Conservation (phyloP, 495 filamentous ascomycete genomes). For the Rhypophila decipiens region DNA sequence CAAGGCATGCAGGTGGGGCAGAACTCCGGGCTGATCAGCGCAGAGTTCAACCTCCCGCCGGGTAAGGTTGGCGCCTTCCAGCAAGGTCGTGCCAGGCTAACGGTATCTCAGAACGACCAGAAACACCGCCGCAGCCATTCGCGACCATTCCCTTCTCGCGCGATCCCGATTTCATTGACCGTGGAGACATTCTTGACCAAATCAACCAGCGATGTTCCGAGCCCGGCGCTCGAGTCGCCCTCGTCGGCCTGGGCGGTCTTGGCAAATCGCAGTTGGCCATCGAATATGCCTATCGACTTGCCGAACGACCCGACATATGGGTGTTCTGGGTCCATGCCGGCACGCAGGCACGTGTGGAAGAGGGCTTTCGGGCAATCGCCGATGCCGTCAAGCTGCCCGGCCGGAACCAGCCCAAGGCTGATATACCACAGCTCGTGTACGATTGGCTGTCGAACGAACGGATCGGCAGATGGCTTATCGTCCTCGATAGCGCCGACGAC, state of each 20-base stretch:
- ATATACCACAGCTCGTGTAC: neutral
- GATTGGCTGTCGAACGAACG: neutral
- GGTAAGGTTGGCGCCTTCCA: constrained; percentile 18
- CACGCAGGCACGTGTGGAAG: neutral
- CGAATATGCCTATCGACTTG: constrained; percentile 5
- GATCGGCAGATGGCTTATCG: neutral
- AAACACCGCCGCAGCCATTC: constrained; percentile 19
- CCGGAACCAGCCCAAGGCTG: neutral
- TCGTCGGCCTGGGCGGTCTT: constrained; percentile 19
- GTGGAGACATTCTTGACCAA: constrained; percentile 21
- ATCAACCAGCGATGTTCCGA: constrained; percentile 22
- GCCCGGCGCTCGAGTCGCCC: constrained; percentile 10
- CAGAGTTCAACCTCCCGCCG: constrained; percentile 22
- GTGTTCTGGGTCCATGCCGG: neutral
- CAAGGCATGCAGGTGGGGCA: constrained; percentile 23
- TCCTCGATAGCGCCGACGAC: constrained; percentile 1
- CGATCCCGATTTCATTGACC: constrained; percentile 30
- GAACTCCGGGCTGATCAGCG: constrained; percentile 24
- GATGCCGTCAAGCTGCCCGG: neutral
- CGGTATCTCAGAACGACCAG: constrained; percentile 16
- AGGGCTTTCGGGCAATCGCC: neutral
- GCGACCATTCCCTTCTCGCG: constrained; percentile 28
- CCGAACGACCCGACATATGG: neutral
- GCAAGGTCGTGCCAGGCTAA: constrained; percentile 12
- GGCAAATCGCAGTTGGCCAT: constrained; percentile 17